Percentiles rank a stretch among this genome's conserved stretches.
Conservation (phyloP, 2,329 filamentous ascomycete species). For the Aureobasidium zeae region DNA sequence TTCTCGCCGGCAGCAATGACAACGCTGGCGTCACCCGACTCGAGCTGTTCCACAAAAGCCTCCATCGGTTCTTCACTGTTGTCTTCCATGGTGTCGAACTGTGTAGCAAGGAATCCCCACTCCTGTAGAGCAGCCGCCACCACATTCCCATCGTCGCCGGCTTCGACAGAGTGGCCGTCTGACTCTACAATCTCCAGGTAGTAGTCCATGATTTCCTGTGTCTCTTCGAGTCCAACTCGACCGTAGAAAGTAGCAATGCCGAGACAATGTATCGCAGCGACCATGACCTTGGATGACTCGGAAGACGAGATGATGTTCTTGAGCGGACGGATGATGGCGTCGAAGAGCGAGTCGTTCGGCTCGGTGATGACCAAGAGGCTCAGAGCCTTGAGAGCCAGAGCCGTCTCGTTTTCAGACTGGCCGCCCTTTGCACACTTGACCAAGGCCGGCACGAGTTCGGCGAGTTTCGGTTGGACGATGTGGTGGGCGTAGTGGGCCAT, state of each 20-base stretch:
- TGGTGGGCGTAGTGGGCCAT: slow-evolving; percentile 59
- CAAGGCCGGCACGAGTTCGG: slow-evolving; percentile 56
- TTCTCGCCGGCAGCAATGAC: slow-evolving; percentile 70
- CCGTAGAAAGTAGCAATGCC: slow-evolving; percentile 66
- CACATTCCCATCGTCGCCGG: slow-evolving; percentile 59
- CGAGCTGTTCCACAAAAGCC: slow-evolving; percentile 75
- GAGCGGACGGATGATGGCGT: slow-evolving; percentile 48
- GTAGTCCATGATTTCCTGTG: slow-evolving; percentile 63
- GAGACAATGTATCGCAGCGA: slow-evolving; percentile 63
- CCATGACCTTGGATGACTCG: slow-evolving; percentile 54
- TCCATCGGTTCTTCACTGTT: slow-evolving; percentile 66
- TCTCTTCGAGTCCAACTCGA: slow-evolving; percentile 57
- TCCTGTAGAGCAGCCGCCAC: slow-evolving; percentile 67
- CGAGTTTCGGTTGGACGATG: slow-evolving; percentile 49
- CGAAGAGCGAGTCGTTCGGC: slow-evolving; percentile 57
- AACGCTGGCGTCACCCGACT: slow-evolving; percentile 61
- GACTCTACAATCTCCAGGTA: slow-evolving; percentile 69
- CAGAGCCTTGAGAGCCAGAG: slow-evolving; percentile 62
- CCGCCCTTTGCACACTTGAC: slow-evolving; percentile 62
- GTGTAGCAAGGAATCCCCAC: slow-evolving; percentile 73
- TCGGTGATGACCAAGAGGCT: slow-evolving; percentile 60
- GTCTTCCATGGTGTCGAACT: slow-evolving; percentile 63
- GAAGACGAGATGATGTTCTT: slow-evolving; percentile 59
- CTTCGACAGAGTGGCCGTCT: slow-evolving; percentile 64
- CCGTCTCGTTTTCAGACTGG: slow-evolving; percentile 57